Evolutionary conservation across 2,329 filamentous ascomycete genomes (phyloP).

Genomic region (Fusarium sp.): DNA sequence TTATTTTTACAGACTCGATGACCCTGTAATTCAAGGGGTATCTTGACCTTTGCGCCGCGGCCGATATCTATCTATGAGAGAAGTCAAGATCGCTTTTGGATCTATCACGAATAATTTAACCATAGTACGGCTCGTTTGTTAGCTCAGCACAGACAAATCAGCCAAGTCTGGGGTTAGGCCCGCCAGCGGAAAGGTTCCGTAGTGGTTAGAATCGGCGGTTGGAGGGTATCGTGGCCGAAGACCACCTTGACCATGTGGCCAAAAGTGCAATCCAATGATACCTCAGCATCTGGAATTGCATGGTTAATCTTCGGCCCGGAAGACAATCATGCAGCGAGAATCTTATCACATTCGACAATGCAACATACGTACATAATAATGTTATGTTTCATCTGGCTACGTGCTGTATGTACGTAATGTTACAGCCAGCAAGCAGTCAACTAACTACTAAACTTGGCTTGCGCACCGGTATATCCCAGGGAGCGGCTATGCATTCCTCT

Average conservation of each 20-base stretch:
- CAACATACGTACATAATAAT: background rate
- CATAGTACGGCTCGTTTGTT: background rate
- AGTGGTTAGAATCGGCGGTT: conserved; percentile 29
- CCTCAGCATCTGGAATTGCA: background rate
- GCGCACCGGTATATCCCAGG: background rate
- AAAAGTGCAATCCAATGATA: background rate
- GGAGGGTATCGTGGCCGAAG: conserved; percentile 4
- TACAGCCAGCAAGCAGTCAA: background rate
- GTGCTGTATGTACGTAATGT: conserved; percentile 22
- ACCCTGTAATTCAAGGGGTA: background rate
- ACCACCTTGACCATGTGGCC: conserved; percentile 12
- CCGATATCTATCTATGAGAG: background rate
- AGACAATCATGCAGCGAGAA: conserved; percentile 4
- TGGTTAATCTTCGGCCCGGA: conserved; percentile 30
- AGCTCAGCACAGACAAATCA: conserved; percentile 6
- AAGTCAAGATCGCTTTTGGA: background rate
- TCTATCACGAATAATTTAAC: background rate
- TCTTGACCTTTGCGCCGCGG: conserved; percentile 11
- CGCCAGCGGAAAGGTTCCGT: conserved; percentile 30
- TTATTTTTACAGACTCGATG: conserved; percentile 24
- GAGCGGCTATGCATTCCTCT: conserved; percentile 23
- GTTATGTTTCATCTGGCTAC: conserved; percentile 6
- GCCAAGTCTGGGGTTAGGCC: background rate
- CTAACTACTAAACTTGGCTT: background rate
- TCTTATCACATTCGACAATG: conserved; percentile 20